Evolutionary conservation across 2,329 filamentous ascomycete species (phyloP), one percentile per base, ranked within the genome.

Genomic region (Penicillium sp.): DNA sequence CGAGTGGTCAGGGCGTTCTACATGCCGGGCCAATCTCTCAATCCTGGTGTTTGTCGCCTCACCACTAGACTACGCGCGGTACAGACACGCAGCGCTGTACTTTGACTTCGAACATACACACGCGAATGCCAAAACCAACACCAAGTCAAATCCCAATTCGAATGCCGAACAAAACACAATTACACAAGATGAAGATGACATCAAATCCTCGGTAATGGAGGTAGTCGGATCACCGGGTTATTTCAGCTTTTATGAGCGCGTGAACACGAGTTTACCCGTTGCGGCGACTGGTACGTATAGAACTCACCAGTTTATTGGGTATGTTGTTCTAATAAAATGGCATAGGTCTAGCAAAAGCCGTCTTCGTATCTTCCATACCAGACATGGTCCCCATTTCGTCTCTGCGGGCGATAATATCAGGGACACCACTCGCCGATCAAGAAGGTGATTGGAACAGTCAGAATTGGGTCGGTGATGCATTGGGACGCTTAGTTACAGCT

Each of bases 61-160:
- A 1, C 66, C 65, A 10, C 68, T 68, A 56, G 68, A 70, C 60
- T 68, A 66, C 40, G 68, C 66, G 4, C 60, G 66, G n/a, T 70
- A 65, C 56, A 40, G 68, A 35, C 68, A 70, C 33, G 58, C 68
- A 38, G 59, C 68, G 3, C 54, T 68, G 42, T 65, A 61, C 47
- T 62, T 70, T 33, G 56, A 67, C 6, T 67, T 63, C 44, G 49
- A 56, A 6, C n/a, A 26, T 17, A 22, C 19, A 24, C 3, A 30
- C 44, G 19, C 50, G n/a, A n/a, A 10, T 4, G 3, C 24, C 6
- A 7, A 26, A 8, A 42, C 30, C 37, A n/a, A 53, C 7, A 10
- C 30, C 15, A 17, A 5, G 5, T 19, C n/a, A 13, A 54, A 22
- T 3, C 12, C 30, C 30, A 33, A 33, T 33, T 33, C 30, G 30